phyloP scores from a whole-genome alignment of 768 basidiomycete species.

The Hygrocybe punicea region DNA sequence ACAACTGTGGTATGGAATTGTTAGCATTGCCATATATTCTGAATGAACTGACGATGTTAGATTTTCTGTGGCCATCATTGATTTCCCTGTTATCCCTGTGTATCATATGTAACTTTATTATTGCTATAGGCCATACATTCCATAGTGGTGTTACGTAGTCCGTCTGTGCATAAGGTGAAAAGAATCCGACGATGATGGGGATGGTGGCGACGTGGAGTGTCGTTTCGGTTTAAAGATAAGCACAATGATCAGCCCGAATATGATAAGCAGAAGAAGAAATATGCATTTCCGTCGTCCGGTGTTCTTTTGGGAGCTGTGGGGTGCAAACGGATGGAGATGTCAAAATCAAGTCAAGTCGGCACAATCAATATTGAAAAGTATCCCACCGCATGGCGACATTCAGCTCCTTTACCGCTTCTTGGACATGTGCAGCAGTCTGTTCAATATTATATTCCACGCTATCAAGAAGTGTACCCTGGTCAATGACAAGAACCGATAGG shows the following conservation, averaged over 20 bases:
- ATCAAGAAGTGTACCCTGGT: conserved; percentile 95
- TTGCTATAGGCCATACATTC: no score
- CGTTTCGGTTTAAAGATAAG: conserved; percentile 90
- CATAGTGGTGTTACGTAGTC: conserved; percentile 8
- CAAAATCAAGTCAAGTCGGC: conserved; percentile 5
- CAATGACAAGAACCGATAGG: conserved; percentile 87
- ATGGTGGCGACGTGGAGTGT: conserved; percentile 35
- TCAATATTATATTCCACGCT: conserved; percentile 98
- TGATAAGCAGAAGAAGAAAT: conserved; percentile 84
- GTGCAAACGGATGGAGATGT: conserved; percentile 5
- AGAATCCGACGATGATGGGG: conserved; percentile 24
- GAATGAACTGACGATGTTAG: conserved; percentile 68
- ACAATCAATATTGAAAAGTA: conserved; percentile 3
- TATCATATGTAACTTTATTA: no score
- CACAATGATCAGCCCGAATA: conserved; percentile 81
- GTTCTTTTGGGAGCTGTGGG: conserved; percentile 82
- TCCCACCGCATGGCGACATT: conserved; percentile 75
- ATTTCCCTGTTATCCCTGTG: no score
- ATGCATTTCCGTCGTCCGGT: conserved; percentile 93
- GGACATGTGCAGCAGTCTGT: conserved; percentile 76
- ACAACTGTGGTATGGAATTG: conserved; percentile 44
- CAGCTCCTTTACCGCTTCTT: conserved; percentile 83
- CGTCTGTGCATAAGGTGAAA: conserved; percentile 9
- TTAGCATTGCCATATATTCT: conserved; percentile 50
- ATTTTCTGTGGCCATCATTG: no score